Evolutionary conservation across 257 asterid genomes (phyloP).

Genomic region (Mitragyna speciosa): DNA sequence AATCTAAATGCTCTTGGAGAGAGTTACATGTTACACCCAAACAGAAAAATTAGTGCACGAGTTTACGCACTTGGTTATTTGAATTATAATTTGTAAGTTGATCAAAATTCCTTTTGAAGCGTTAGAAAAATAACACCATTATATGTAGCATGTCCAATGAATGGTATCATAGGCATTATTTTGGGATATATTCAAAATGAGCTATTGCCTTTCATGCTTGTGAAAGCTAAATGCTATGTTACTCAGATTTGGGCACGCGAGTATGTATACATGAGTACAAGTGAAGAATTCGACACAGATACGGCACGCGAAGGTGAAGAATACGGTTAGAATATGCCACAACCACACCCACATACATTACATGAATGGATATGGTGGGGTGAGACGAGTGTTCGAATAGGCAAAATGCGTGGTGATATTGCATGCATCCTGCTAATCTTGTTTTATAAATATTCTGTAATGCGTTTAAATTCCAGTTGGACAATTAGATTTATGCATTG

Average conservation of each 20-base stretch:
- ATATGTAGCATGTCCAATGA: not conserved
- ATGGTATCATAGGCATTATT: not conserved
- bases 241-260: too few species aligned
- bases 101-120: not conserved
- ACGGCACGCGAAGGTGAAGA: too few species aligned
- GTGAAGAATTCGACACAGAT: too few species aligned
- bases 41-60: not conserved
- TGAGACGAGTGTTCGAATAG: too few species aligned
- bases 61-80: not conserved
- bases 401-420: not conserved
- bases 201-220: not conserved
- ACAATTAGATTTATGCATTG: not conserved
- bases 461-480: not conserved
- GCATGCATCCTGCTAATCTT: not conserved
- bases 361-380: too few species aligned
- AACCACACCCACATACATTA: too few species aligned
- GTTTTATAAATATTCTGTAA: not conserved
- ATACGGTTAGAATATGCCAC: too few species aligned
- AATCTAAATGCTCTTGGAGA: not conserved
- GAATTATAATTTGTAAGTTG: not conserved
- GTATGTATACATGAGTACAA: too few species aligned
- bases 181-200: not conserved
- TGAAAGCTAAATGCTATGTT: not conserved
- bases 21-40: not conserved
- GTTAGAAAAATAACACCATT: too few species aligned